These are phyloP conservation scores for Vigna mungo DNA, from an alignment of 306 rosid genomes.

Conservation along the genomic window DNA sequence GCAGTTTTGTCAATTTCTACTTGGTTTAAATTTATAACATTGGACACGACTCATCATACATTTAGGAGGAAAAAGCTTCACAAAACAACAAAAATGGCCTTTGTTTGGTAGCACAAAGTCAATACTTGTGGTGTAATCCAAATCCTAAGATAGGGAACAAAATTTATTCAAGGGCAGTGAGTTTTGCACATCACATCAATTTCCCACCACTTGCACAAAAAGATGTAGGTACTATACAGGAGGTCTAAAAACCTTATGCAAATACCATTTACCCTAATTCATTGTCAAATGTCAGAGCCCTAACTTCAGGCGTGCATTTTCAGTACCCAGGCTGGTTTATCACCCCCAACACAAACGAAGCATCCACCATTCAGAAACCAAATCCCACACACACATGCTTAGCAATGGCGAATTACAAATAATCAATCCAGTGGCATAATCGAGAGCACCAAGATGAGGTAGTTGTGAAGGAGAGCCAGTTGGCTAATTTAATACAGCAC, in stretches of 20 bases:
- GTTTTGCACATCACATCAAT: not conserved
- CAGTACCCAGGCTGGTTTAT: conserved; percentile 17
- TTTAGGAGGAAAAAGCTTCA: not conserved
- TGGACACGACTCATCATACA: not conserved
- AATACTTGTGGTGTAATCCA: conserved; percentile 2
- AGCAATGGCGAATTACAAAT: conserved; percentile 2
- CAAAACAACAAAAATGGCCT: not conserved
- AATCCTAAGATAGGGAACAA: conserved; percentile 3
- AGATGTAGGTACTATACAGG: not conserved
- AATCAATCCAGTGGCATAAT: not conserved
- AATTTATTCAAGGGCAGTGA: conserved; percentile 23
- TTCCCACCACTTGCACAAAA: conserved; percentile 1
- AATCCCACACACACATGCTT: conserved; percentile 2
- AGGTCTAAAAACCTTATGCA: not conserved
- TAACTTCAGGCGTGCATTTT: not conserved
- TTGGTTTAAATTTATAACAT: not conserved
- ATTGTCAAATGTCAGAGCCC: conserved; percentile 6
- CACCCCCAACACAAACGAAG: conserved; percentile 11
- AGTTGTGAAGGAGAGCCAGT: not conserved
- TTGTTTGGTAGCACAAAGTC: not conserved
- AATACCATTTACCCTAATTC: conserved; percentile 7
- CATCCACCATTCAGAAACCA: conserved; percentile 4
- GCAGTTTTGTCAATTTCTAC: not conserved
- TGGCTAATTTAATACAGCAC: not conserved
- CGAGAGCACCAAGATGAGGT: conserved; percentile 18